These are phyloP conservation scores for Lachnellula cervina DNA, from an alignment of 2,329 filamentous ascomycete species.

Conservation along the genomic window DNA sequence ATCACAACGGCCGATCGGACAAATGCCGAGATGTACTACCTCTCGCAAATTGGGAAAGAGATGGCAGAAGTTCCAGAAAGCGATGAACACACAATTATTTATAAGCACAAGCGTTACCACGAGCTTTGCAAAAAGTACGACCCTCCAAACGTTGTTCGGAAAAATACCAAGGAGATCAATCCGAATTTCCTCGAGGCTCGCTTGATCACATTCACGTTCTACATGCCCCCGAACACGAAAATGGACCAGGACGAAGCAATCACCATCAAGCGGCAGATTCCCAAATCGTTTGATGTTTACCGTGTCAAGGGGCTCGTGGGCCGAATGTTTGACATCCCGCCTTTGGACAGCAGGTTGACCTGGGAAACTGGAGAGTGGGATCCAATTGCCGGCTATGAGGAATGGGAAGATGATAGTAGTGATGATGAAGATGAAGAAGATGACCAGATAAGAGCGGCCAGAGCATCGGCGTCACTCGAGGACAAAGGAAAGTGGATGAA, in stretches of 20 bases:
- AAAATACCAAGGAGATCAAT: constrained; percentile 48
- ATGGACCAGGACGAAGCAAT: constrained; percentile 16
- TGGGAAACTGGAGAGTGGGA: constrained; percentile 95
- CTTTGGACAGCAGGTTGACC: constrained; percentile 61
- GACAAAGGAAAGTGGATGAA: constrained; percentile 60
- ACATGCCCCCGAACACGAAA: constrained; percentile 18
- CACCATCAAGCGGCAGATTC: constrained; percentile 45
- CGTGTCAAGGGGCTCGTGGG: constrained; percentile 73
- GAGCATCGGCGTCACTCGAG: background rate
- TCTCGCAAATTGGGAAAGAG: constrained; percentile 75
- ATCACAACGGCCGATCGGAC: constrained; percentile 70
- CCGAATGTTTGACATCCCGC: constrained; percentile 60
- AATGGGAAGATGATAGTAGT: constrained; percentile 50
- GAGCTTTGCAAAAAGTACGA: constrained; percentile 75
- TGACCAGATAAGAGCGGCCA: constrained; percentile 11
- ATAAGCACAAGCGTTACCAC: constrained; percentile 64
- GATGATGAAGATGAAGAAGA: constrained; percentile 42
- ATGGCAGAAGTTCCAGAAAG: constrained; percentile 55
- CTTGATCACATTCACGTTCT: constrained; percentile 62
- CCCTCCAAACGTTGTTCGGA: constrained; percentile 58
- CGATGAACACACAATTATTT: constrained; percentile 51
- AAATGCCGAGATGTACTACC: constrained; percentile 91
- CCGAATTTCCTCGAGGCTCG: constrained; percentile 79
- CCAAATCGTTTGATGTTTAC: constrained; percentile 75
- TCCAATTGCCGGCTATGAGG: constrained; percentile 61